Conservation (phyloP, 768 basidiomycete genomes). For the Multifurca ochricompacta region DNA sequence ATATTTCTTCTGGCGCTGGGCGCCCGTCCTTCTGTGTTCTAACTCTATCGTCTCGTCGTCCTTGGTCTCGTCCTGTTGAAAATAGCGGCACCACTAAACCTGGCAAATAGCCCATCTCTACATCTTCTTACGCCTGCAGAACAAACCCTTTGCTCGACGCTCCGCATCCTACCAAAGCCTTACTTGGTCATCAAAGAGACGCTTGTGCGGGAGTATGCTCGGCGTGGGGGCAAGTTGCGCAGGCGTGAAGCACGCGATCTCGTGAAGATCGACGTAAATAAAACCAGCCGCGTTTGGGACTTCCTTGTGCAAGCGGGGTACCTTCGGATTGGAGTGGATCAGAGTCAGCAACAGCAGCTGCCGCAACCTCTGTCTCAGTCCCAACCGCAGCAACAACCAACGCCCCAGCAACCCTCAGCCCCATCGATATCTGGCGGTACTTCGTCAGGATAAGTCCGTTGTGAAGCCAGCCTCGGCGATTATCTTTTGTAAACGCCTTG, state of each 20-base stretch:
- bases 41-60: no score
- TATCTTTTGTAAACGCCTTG: neutral
- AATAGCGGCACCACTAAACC: conserved; percentile 67
- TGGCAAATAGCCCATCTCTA: conserved; percentile 83
- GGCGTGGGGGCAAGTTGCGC: conserved; percentile 80
- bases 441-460: conserved; percentile 10
- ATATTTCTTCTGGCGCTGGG: neutral
- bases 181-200: conserved; percentile 96
- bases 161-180: conserved; percentile 90
- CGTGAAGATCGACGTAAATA: conserved; percentile 90
- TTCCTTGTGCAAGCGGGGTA: conserved; percentile 83
- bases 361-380: neutral
- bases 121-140: conserved; percentile 87
- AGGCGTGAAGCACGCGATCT: conserved; percentile 84
- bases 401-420: conserved; percentile 7
- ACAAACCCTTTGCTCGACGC: conserved; percentile 77
- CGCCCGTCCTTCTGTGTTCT: neutral
- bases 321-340: conserved; percentile 47
- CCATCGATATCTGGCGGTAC: conserved; percentile 6
- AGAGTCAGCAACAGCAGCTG: conserved; percentile 37
- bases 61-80: no score
- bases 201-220: conserved; percentile 86
- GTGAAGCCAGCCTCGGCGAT: neutral
- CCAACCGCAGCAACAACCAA: neutral
- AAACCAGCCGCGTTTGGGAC: conserved; percentile 89